Percentiles rank a stretch among this genome's conserved stretches.
Evolutionary conservation across 1,139 yeast genomes (phyloP).

Genomic region (Hansenula sp.): DNA sequence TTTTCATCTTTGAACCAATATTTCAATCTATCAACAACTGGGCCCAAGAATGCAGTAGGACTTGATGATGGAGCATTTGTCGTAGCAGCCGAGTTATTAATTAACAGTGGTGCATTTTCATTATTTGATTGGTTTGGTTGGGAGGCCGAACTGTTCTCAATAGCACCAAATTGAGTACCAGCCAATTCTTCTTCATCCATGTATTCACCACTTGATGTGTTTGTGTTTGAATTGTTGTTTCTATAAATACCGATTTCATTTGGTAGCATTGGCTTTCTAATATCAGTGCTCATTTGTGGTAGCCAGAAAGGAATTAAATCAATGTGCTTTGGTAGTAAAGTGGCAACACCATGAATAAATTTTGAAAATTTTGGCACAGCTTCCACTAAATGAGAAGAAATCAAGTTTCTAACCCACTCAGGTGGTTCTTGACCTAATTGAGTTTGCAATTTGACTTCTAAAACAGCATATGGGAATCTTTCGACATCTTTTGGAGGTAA

Average conservation of each 20-base stretch:
- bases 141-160: conserved; percentile 5
- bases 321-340: conserved; percentile 77
- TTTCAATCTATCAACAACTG: conserved; percentile 27
- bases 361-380: conserved; percentile 98
- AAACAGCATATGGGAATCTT: conserved; percentile 94
- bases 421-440: conserved; percentile 99
- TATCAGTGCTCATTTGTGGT: conserved; percentile 97
- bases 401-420: conserved; percentile 90
- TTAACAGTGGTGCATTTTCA: conserved; percentile 23
- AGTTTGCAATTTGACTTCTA: conserved; percentile 95
- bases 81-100: not conserved
- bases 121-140: conserved; percentile 11
- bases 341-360: conserved; percentile 93
- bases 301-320: conserved; percentile 91
- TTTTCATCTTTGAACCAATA: conserved; percentile 62
- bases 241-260: conserved; percentile 61
- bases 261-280: conserved; percentile 78
- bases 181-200: conserved; percentile 48
- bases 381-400: conserved; percentile 88
- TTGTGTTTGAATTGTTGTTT: conserved; percentile 46
- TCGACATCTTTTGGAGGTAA: conserved; percentile 81
- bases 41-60: conserved; percentile 14
- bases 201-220: conserved; percentile 31
- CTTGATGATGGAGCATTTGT: conserved; percentile 34
- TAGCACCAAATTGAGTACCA: conserved; percentile 38